Percentiles rank a stretch among this genome's conserved stretches.
phyloP scores from a whole-genome alignment of 169 alveolate genomes.

The Besnoitia besnoiti region DNA sequence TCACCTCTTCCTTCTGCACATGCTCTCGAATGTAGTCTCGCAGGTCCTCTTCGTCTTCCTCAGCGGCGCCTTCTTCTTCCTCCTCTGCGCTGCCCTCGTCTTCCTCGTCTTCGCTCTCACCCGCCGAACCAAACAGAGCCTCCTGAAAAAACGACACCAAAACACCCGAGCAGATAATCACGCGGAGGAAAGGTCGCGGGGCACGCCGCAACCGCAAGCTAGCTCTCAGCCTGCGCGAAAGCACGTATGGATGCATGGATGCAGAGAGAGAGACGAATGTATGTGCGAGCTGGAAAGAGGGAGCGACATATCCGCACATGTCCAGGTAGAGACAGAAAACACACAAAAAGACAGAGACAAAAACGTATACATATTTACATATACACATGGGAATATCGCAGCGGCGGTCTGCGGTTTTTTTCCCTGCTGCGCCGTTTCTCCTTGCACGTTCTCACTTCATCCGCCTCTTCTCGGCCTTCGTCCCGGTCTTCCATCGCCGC shows the following conservation, averaged over 20 bases:
- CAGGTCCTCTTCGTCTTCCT: not conserved
- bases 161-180: too few relatives aligned
- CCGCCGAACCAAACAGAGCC: not conserved
- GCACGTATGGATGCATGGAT: not conserved
- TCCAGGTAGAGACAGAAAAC: too few relatives aligned
- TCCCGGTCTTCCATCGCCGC: not conserved
- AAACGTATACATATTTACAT: not conserved
- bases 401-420: too few relatives aligned
- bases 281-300: too few relatives aligned
- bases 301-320: too few relatives aligned
- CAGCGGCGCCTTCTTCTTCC: not conserved
- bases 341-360: too few relatives aligned
- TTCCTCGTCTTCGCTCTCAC: constrained; percentile 9
- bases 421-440: not conserved
- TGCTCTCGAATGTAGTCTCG: not conserved
- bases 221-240: too few relatives aligned
- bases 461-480: not conserved
- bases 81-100: not conserved
- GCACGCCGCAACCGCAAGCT: too few relatives aligned
- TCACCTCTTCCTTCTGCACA: not conserved
- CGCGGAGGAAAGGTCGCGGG: too few relatives aligned
- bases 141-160: not conserved
- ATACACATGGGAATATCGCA: not conserved
- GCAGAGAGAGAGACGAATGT: too few relatives aligned
- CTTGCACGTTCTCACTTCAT: not conserved